Conservation (phyloP, 352 stramenopile species). For the Pythium oligandrum region DNA sequence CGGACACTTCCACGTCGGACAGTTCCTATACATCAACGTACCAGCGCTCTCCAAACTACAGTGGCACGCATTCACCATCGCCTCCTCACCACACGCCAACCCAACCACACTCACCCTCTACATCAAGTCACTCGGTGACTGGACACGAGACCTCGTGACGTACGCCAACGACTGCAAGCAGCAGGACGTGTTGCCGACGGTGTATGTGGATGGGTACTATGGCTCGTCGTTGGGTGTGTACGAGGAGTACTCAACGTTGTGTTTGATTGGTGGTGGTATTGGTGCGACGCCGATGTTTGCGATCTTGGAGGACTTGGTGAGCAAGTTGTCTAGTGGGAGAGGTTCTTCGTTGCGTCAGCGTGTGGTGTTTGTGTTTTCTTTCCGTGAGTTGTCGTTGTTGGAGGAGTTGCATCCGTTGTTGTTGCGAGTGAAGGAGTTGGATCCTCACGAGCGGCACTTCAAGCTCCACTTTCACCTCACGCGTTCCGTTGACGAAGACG, state of each 20-base stretch:
- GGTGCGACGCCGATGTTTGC: conserved; percentile 31
- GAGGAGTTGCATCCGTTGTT: conserved; percentile 32
- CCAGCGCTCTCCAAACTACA: conserved; percentile 40
- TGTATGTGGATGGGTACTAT: no score
- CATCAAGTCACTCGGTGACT: no score
- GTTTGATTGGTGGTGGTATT: conserved; percentile 37
- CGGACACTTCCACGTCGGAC: conserved; percentile 25
- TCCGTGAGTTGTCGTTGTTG: conserved; percentile 30
- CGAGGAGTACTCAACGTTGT: no score
- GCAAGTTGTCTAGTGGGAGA: no score
- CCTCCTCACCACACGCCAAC: no score
- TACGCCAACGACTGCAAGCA: no score
- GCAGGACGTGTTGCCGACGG: no score
- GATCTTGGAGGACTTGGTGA: conserved; percentile 31
- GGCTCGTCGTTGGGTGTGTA: no score
- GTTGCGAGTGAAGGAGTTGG: conserved; percentile 17
- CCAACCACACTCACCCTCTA: no score
- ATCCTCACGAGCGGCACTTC: conserved; percentile 21
- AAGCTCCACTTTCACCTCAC: conserved; percentile 23
- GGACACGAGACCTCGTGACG: no score
- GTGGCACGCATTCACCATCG: conserved; percentile 23
- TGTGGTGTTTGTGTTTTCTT: conserved; percentile 34
- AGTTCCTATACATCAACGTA: conserved; percentile 46
- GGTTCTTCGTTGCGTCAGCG: conserved; percentile 9
- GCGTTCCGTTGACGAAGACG: conserved; percentile 4